Base-by-base conservation (phyloP, 2,329 filamentous ascomycete species). In the Didymella pomorum region DNA sequence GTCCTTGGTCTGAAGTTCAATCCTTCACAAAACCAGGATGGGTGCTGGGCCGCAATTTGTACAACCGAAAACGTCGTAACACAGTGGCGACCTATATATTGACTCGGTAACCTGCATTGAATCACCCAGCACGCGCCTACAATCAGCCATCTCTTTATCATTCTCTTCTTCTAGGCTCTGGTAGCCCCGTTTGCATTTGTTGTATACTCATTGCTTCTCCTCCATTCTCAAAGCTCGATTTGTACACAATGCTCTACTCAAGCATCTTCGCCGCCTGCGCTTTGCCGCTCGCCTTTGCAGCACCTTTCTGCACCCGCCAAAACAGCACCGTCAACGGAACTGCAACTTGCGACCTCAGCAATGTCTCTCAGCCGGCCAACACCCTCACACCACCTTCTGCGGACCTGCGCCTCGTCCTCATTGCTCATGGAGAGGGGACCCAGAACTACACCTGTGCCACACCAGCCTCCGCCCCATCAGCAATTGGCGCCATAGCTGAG, bases 361-460 rank as follows among this genome's bases (percentile, higher is more conserved):
- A 31, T 21, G 18, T 70, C 21, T 28, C 58, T 12, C 73, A 73
- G 51, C 74, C 74, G 8, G 18, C 64, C 29, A 74, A 61, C 50
- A 64, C 62, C 12, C 64, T 76, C 16, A 61, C 61, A 18, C 63
- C 69, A 8, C 71, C 71, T 7, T 52, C 66, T 8, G 49, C 67
- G 4, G 65, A 68, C 60, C 61, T 72, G 25, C 56, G 60, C 9
- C 78, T 84, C 47, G 74, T 80, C 56, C 77, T 80, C 60, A 68
- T 84, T 48, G 78, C 78, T 6, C 61, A 82, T 20, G 82, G 82
- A 52, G 71, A 76, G 23, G 82, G 82, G 37, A 82, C 79, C 12
- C 81, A 84, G 61, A 84, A 83, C 73, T 84, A 83, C 66, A 80
- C 79, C 16, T 84, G 82, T 61, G 64, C 68, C 28, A 62, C 65